phyloP scores from a whole-genome alignment of 441 rosid genomes.

The Cnidoscolus chayamansa region DNA sequence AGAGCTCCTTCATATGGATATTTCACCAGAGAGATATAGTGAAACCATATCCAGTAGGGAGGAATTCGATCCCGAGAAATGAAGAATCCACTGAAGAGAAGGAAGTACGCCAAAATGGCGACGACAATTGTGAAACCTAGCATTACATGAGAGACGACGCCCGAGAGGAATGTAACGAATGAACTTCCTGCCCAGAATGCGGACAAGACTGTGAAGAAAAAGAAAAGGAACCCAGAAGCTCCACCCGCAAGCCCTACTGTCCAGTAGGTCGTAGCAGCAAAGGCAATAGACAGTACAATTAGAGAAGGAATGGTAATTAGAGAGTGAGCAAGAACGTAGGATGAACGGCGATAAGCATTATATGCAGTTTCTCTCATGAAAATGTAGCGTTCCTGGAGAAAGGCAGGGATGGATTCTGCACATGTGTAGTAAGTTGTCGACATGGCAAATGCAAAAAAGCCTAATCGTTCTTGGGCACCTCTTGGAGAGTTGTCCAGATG shows the following conservation, averaged over 20 bases:
- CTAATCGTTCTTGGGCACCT: constrained; percentile 74
- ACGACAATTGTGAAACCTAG: constrained; percentile 75
- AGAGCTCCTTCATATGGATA: constrained; percentile 76
- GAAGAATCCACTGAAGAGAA: constrained; percentile 88
- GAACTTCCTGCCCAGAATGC: constrained; percentile 83
- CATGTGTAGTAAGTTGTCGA: constrained; percentile 83
- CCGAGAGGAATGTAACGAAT: constrained; percentile 79
- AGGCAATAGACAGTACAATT: constrained; percentile 52
- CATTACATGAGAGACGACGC: constrained; percentile 72
- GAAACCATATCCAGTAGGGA: constrained; percentile 82
- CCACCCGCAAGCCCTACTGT: constrained; percentile 76
- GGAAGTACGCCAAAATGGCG: constrained; percentile 72
- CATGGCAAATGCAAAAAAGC: constrained; percentile 87
- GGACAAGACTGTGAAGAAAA: constrained; percentile 52
- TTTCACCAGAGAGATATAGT: constrained; percentile 71
- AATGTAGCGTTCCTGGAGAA: constrained; percentile 78
- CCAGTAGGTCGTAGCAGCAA: constrained; percentile 61
- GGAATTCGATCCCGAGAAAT: constrained; percentile 70
- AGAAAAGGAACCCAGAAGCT: constrained; percentile 57
- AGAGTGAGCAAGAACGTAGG: constrained; percentile 77
- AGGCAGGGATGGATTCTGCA: constrained; percentile 81
- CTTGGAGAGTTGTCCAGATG: constrained; percentile 70
- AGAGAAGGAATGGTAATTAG: constrained; percentile 66
- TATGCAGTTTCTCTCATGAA: constrained; percentile 93
- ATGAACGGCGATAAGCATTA: constrained; percentile 81